Base-by-base conservation (phyloP, 2,329 filamentous ascomycete species). In the Fusarium bulbicola region DNA sequence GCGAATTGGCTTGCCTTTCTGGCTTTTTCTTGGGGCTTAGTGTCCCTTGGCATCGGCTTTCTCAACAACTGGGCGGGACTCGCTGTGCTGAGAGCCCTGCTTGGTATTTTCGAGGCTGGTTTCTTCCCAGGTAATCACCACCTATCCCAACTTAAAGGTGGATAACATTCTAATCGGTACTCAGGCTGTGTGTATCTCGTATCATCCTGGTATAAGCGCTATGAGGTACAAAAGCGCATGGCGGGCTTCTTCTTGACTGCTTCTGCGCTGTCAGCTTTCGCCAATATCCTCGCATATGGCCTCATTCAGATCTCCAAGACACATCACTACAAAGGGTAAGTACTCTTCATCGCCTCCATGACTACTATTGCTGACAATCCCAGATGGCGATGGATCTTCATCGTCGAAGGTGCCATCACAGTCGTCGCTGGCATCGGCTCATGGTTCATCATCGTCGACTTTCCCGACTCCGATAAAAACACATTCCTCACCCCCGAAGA, bases 371-470 rank as follows among this genome's bases (percentile, higher is more conserved):
- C 37, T 39, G 11, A 21, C 11, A 39, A 8, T 5, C 10, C 6
- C 40, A 42, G 43, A 46, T 73, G 70, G 70, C 57, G 70, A 1
- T 71, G 70, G 70, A 73, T 73, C 18, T 73, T 71, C n/a, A 73
- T 73, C n/a, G 21, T 73, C 2, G 70, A 73, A 21, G 70, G 70
- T 16, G 59, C 61, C 6, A 60, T 73, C 3, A 73, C 70, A 8
- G 66, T 73, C 2, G 3, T 73, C 7, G 66, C 70, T 1, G 70
- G 70, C 7, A 54, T 70, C 5, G 70, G 70, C 1, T 73, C 70
- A 1, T 73, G 70, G 70, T 73, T 73, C 32, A 67, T 73, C 45
- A 73, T 73, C 32, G 66, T 73, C n/a, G 70, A 73, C 54, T 73
- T 73, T 30, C 70, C 70, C 4, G 70, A 73, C 34, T 70, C 70